Percentiles rank a stretch among this genome's conserved stretches.
Evolutionary conservation across 148 eudicot species (phyloP).

Genomic region (Polygonum aviculare): DNA sequence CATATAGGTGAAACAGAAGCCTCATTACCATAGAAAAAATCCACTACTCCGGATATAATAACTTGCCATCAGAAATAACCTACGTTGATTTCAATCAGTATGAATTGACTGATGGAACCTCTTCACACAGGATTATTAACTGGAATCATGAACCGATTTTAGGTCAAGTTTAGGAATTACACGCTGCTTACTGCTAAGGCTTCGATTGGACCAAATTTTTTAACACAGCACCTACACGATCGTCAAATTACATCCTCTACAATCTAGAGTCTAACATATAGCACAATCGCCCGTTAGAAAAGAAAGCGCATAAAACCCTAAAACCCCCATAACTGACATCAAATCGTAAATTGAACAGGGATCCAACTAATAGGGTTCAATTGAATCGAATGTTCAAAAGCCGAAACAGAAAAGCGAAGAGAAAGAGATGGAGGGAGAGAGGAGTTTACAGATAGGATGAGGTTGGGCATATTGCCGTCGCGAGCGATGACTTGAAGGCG

Average conservation of each 20-base stretch:
- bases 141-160: not conserved
- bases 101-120: not conserved
- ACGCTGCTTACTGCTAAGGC: not conserved
- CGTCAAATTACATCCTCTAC: not conserved
- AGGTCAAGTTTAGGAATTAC: not conserved
- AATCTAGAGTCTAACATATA: not conserved
- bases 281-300: not conserved
- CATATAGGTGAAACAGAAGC: not conserved
- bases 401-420: not conserved
- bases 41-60: not conserved
- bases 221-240: not conserved
- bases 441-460: slow-evolving; percentile 52
- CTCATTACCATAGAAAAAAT: no score
- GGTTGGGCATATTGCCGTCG: slow-evolving; percentile 95
- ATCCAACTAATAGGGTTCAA: not conserved
- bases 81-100: not conserved
- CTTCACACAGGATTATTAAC: not conserved
- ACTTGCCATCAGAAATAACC: not conserved
- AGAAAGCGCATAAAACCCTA: not conserved
- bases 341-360: not conserved
- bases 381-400: not conserved
- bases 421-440: not conserved
- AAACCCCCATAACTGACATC: not conserved
- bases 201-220: not conserved
- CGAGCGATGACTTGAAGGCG: slow-evolving; percentile 93